Conservation (phyloP, 1,284 basidiomycete species). For the Tausonia pullulans region DNA sequence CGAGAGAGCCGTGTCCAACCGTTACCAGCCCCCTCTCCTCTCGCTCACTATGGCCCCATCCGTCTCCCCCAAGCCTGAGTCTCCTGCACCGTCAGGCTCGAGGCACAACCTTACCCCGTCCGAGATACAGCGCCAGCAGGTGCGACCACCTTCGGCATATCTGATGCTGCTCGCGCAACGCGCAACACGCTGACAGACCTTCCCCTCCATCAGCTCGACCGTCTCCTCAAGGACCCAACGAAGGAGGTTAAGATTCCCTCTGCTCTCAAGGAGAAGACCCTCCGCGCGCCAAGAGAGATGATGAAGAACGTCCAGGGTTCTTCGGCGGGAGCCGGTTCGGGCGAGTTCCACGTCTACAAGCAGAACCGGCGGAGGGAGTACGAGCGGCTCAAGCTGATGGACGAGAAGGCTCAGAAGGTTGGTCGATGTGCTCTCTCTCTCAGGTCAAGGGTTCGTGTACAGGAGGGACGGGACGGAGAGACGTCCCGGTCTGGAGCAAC, state of each 20-base stretch:
- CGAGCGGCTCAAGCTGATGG: slow-evolving; percentile 82
- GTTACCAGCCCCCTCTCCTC: too few species aligned
- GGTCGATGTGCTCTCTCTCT: slow-evolving; percentile 21
- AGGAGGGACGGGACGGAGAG: background rate
- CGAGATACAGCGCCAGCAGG: slow-evolving; percentile 25
- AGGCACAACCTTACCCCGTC: slow-evolving; percentile 22
- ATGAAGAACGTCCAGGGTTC: slow-evolving; percentile 98
- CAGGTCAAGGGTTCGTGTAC: background rate
- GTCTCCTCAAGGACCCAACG: slow-evolving; percentile 71
- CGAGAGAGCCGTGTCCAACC: too few species aligned
- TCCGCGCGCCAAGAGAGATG: slow-evolving; percentile 77
- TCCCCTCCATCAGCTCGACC: slow-evolving; percentile 51
- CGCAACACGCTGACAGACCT: background rate
- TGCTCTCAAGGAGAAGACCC: slow-evolving; percentile 61
- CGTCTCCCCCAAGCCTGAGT: too few species aligned
- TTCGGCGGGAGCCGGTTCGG: slow-evolving; percentile 48
- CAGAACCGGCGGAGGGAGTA: slow-evolving; percentile 87
- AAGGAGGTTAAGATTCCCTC: slow-evolving; percentile 66
- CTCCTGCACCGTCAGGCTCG: too few species aligned
- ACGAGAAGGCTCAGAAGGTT: slow-evolving; percentile 68
- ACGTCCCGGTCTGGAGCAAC: too few species aligned
- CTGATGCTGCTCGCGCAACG: background rate
- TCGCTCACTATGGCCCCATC: too few species aligned
- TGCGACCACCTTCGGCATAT: slow-evolving; percentile 14
- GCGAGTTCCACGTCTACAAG: slow-evolving; percentile 96